These are phyloP conservation scores for Penicillium palitans DNA, from an alignment of 2,329 filamentous ascomycete genomes.

Conservation along the genomic window DNA sequence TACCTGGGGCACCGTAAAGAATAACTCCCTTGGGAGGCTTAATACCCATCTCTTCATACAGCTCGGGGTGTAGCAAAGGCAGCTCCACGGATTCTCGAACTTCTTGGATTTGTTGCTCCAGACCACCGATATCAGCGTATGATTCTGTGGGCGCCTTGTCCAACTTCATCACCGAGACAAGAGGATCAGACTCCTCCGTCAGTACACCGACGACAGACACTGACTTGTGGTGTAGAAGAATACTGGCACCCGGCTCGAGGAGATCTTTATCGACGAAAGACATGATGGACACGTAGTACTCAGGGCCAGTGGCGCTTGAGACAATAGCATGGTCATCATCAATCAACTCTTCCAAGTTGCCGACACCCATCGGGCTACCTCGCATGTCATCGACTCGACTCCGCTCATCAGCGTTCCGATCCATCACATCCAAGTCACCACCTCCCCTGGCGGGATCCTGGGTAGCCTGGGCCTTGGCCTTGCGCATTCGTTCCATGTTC, in stretches of 20 bases:
- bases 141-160: constrained; percentile 98
- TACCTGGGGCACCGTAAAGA: constrained; percentile 94
- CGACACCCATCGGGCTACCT: constrained; percentile 97
- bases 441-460: constrained; percentile 57
- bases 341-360: constrained; percentile 96
- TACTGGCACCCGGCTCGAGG: constrained; percentile 91
- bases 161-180: constrained; percentile 98
- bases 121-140: constrained; percentile 95
- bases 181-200: constrained; percentile 91
- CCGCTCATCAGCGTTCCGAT: constrained; percentile 91
- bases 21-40: constrained; percentile 99
- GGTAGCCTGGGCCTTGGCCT: constrained; percentile 73
- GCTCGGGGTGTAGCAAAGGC: constrained; percentile 88
- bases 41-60: constrained; percentile 99
- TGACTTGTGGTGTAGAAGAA: constrained; percentile 94
- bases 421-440: constrained; percentile 73
- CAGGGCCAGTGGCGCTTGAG: constrained; percentile 92
- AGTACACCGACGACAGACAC: constrained; percentile 97
- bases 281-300: constrained; percentile 99
- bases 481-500: constrained; percentile 94
- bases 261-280: constrained; percentile 99
- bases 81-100: constrained; percentile 96
- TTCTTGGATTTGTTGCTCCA: constrained; percentile 95
- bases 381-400: constrained; percentile 97
- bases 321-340: constrained; percentile 99